Base-by-base conservation (phyloP, 2,329 filamentous ascomycete genomes). In the Aaosphaeria pasadenensis region DNA sequence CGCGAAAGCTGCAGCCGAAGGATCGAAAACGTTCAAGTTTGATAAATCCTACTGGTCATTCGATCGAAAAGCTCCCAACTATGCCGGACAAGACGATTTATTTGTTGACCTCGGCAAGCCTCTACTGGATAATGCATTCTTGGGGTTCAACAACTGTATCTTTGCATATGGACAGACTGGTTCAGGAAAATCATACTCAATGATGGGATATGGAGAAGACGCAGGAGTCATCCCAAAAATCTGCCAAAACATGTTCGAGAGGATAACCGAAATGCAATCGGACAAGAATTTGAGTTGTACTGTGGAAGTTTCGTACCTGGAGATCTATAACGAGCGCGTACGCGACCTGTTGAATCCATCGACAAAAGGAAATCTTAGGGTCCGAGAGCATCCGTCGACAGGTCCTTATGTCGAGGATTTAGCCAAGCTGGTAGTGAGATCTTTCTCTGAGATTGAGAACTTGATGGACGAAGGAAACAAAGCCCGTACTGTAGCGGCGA, bases 401-500 rank as follows among this genome's bases (percentile, higher is more conserved):
- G 94, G 94, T 54, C 95, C 95, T 0, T 99, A 99, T 66, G 95
- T 99, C 45, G 94, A 99, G 72, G 94, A 99, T 76, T 78, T 99
- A 62, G 91, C 95, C 53, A 97, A 99, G 71, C 76, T 99, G 50
- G 89, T 94, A 1, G 94, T 99, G 38, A 84, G 90, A 58, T 92
- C 90, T 51, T 97, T 99, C 68, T 80, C 87, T 46, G 95, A 99
- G 68, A 97, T 99, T 57, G 94, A 99, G 65, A 86, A 96, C 66
- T 76, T 99, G 62, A 99, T 99, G 94, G 94, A 99, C 67, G 92
- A 97, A 73, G 94, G 94, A 63, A 99, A 99, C 78, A 99, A 99
- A 74, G 94, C 94, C 32, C 83, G 94, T 77, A 99, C 94, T 0
- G 94, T 99, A 36, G 94, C 94, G 3, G 94, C 94, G 6, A 99